A percentile compares a stretch with the other conserved stretches of the same genome.
These are phyloP conservation scores for Lentinula detonsa DNA, from an alignment of 768 basidiomycete species.

Conservation along the genomic window DNA sequence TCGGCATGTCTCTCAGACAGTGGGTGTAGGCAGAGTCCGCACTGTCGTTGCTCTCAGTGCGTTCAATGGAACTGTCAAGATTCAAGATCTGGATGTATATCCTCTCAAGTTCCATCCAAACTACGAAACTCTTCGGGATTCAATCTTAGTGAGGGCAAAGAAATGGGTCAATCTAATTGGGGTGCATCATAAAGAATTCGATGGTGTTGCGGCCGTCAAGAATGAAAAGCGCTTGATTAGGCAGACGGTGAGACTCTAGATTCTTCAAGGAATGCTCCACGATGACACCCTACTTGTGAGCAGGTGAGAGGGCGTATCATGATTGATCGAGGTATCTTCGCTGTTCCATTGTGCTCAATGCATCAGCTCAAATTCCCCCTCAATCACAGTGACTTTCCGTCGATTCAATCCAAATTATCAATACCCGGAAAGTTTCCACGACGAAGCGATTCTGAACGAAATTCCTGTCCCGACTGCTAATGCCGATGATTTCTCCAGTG, in stretches of 20 bases:
- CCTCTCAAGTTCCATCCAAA: slow-evolving; percentile 47
- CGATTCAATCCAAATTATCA: slow-evolving; percentile 45
- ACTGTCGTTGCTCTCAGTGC: slow-evolving; percentile 32
- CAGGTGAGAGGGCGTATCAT: slow-evolving; percentile 55
- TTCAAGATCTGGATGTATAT: slow-evolving; percentile 43
- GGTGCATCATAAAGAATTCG: slow-evolving; percentile 50
- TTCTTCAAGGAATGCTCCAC: background rate
- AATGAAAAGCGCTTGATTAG: slow-evolving; percentile 28
- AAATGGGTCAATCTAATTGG: slow-evolving; percentile 52
- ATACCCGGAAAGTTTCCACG: slow-evolving; percentile 23
- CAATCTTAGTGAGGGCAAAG: slow-evolving; percentile 42
- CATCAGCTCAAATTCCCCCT: background rate
- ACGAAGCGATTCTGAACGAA: background rate
- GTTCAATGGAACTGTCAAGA: slow-evolving; percentile 46
- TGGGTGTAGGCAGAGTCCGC: slow-evolving; percentile 33
- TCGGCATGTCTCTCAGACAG: slow-evolving; percentile 22
- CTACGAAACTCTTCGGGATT: slow-evolving; percentile 32
- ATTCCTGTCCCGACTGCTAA: slow-evolving; percentile 2
- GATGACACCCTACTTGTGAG: background rate
- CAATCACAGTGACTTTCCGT: slow-evolving; percentile 37
- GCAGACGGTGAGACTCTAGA: slow-evolving; percentile 36
- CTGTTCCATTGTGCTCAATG: background rate
- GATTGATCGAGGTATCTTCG: slow-evolving; percentile 45
- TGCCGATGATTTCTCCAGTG: background rate
- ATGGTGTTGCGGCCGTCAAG: slow-evolving; percentile 43